These are phyloP conservation scores for Fraxinus quadrangulata DNA, from an alignment of 257 asterid species.

Conservation along the genomic window DNA sequence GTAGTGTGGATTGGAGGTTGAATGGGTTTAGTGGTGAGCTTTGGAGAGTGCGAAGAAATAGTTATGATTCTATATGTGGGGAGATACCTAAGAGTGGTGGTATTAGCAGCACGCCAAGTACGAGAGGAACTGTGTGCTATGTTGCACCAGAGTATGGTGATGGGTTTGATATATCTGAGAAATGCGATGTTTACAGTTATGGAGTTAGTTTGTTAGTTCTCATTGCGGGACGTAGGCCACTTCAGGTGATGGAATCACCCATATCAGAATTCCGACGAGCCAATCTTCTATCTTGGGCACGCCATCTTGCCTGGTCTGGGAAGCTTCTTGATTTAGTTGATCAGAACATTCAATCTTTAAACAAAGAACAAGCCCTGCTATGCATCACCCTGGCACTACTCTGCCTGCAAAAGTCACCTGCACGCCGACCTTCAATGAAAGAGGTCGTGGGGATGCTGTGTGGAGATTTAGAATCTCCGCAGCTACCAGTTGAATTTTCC, in stretches of 20 bases:
- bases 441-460: slow-evolving; percentile 74
- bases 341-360: slow-evolving; percentile 46
- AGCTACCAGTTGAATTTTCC: slow-evolving; percentile 76
- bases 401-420: slow-evolving; percentile 84
- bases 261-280: slow-evolving; percentile 87
- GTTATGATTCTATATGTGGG: slow-evolving; percentile 71
- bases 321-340: slow-evolving; percentile 87
- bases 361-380: slow-evolving; percentile 68
- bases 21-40: slow-evolving; percentile 88
- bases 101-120: slow-evolving; percentile 85
- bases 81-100: slow-evolving; percentile 85
- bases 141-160: slow-evolving; percentile 88
- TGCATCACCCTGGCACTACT: slow-evolving; percentile 85
- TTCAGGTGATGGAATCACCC: slow-evolving; percentile 91
- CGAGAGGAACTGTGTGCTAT: slow-evolving; percentile 94
- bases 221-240: slow-evolving; percentile 89
- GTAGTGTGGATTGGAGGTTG: slow-evolving; percentile 92
- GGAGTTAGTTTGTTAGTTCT: slow-evolving; percentile 88
- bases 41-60: slow-evolving; percentile 63
- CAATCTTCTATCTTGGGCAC: slow-evolving; percentile 89
- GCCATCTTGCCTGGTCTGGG: slow-evolving; percentile 88
- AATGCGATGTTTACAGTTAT: slow-evolving; percentile 84
- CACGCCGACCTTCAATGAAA: slow-evolving; percentile 83
- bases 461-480: slow-evolving; percentile 66
- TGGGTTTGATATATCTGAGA: slow-evolving; percentile 76